Percentiles rank a stretch among this genome's conserved stretches.
These are phyloP conservation scores for Aspergillus leporis DNA, from an alignment of 495 filamentous ascomycete species.

Conservation along the genomic window DNA sequence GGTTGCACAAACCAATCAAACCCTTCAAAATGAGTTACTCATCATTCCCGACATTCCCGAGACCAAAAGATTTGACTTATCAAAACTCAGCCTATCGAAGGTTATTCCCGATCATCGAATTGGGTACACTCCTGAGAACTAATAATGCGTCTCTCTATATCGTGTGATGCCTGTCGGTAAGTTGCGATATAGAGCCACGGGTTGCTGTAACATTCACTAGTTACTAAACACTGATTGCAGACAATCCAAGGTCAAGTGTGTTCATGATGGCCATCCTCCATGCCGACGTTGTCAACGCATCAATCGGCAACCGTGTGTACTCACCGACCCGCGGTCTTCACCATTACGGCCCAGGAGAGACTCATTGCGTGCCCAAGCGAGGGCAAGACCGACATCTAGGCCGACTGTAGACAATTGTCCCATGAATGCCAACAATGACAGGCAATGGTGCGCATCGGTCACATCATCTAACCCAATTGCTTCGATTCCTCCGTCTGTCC, in stretches of 20 bases:
- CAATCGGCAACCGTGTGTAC: slow-evolving; percentile 26
- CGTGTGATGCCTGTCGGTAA: slow-evolving; percentile 44
- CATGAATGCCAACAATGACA: not conserved
- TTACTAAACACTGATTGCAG: slow-evolving; percentile 18
- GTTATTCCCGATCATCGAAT: not conserved
- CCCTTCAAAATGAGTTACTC: not conserved
- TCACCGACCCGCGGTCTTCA: slow-evolving; percentile 35
- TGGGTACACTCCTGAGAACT: not conserved
- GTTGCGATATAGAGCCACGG: not conserved
- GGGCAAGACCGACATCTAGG: slow-evolving; percentile 7
- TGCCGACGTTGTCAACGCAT: slow-evolving; percentile 39
- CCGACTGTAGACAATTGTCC: slow-evolving; percentile 4
- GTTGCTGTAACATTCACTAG: not conserved
- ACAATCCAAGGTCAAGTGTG: slow-evolving; percentile 45
- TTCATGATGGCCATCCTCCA: slow-evolving; percentile 41
- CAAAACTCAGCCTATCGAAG: not conserved
- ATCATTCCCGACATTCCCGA: slow-evolving; percentile 8
- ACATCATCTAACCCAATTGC: slow-evolving; percentile 26
- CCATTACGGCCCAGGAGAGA: slow-evolving; percentile 8
- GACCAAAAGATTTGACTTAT: not conserved
- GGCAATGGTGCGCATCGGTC: not conserved
- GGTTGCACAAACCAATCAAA: not conserved
- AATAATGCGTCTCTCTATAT: slow-evolving; percentile 45
- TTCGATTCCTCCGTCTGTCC: slow-evolving; percentile 27
- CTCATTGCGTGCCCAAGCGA: not conserved